These are phyloP conservation scores for Ophiosphaerella korrae DNA, from an alignment of 2,329 filamentous ascomycete genomes.

Conservation along the genomic window DNA sequence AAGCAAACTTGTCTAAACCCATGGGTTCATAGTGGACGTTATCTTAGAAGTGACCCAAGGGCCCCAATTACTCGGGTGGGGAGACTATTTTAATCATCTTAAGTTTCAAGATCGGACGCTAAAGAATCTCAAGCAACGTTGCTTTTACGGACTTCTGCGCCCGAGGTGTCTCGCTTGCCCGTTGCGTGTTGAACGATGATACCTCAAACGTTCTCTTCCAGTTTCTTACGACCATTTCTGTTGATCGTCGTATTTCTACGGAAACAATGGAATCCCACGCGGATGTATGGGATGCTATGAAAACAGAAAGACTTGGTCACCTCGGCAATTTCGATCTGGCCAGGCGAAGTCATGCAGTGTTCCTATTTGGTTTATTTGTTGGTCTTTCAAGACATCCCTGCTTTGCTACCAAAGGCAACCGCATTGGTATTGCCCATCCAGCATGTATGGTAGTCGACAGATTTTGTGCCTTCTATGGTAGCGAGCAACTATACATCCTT, in stretches of 20 bases:
- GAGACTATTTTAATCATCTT: background rate
- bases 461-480: constrained; percentile 3
- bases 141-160: background rate
- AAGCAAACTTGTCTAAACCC: background rate
- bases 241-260: background rate
- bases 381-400: background rate
- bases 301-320: background rate
- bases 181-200: background rate
- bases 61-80: background rate
- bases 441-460: constrained; percentile 3
- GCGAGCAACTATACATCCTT: background rate
- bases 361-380: background rate
- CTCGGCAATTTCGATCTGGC: too few relatives aligned
- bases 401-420: background rate
- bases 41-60: background rate
- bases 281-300: background rate
- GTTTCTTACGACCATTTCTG: constrained; percentile 1
- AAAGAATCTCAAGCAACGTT: background rate
- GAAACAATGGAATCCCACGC: background rate
- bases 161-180: background rate
- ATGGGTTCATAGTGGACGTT: constrained; percentile 1
- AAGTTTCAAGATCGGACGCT: background rate
- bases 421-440: constrained; percentile 2
- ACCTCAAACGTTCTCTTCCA: background rate
- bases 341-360: background rate